Percentiles rank a stretch among this genome's conserved stretches.
These are phyloP conservation scores for Chalciporus pseudorubinellus DNA, from an alignment of 768 basidiomycete species.

Conservation along the genomic window DNA sequence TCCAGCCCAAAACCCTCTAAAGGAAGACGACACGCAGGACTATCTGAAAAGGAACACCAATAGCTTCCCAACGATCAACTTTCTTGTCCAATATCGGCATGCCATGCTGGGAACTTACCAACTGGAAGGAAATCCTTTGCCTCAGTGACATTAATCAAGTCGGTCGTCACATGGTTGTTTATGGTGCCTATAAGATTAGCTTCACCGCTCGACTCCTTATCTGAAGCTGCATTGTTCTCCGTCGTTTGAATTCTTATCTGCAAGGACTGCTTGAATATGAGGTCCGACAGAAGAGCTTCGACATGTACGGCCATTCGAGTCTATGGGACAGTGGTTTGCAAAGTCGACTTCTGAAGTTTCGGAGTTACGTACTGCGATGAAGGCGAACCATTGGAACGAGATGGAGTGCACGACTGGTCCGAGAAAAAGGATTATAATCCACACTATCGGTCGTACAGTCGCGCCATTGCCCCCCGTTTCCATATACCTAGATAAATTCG, in stretches of 20 bases:
- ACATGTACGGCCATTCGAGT: constrained; percentile 46
- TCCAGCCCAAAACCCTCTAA: constrained; percentile 8
- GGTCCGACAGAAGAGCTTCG: constrained; percentile 53
- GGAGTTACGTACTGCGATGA: constrained; percentile 21
- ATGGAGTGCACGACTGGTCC: constrained; percentile 45
- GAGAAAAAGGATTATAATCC: constrained; percentile 54
- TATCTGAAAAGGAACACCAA: constrained; percentile 4
- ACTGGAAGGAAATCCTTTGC: constrained; percentile 12
- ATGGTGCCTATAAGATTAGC: constrained; percentile 69
- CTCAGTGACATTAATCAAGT: constrained; percentile 10
- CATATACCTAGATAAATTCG: constrained; percentile 43
- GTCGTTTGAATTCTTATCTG: constrained; percentile 43
- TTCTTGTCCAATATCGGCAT: constrained; percentile 28
- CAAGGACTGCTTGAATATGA: constrained; percentile 55
- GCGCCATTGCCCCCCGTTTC: constrained; percentile 51
- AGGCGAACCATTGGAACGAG: constrained; percentile 52
- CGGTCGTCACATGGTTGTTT: constrained; percentile 68
- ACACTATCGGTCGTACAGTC: constrained; percentile 60
- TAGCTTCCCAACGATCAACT: constrained; percentile 18
- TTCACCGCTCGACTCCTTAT: constrained; percentile 18
- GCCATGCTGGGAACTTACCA: background rate
- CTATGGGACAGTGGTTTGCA: background rate
- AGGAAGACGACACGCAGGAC: constrained; percentile 5
- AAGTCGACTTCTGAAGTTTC: background rate
- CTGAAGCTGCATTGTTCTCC: constrained; percentile 1